Evolutionary conservation across 805 yeast genomes (phyloP).

Genomic region (Jamesozyma lodderae): DNA sequence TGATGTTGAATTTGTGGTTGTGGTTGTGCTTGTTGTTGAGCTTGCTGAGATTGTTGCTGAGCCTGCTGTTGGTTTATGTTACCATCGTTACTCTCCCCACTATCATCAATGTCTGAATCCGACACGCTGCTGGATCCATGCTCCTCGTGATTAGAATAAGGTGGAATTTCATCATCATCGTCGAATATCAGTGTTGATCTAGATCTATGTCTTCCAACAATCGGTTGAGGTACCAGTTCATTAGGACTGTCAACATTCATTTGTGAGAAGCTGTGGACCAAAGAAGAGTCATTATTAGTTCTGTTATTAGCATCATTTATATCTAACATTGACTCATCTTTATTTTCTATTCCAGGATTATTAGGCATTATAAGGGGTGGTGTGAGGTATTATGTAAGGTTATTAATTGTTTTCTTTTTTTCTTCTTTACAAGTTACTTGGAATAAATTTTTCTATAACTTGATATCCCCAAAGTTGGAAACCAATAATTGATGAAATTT

Average conservation of each 20-base stretch:
- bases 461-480: too few relatives aligned
- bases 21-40: conserved; percentile 2
- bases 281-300: conserved; percentile 2
- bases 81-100: conserved; percentile 2
- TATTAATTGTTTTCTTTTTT: too few relatives aligned
- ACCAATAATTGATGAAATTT: too few relatives aligned
- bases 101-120: conserved; percentile 14
- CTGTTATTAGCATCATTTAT: conserved; percentile 16
- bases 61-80: neutral
- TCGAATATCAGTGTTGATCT: conserved; percentile 68
- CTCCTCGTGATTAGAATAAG: conserved; percentile 30
- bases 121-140: conserved; percentile 13
- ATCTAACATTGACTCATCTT: conserved; percentile 25
- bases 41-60: conserved; percentile 5
- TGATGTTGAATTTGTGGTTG: conserved; percentile 5
- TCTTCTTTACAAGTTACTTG: too few relatives aligned
- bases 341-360: conserved; percentile 7
- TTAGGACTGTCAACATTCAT: conserved; percentile 29
- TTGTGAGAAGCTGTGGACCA: conserved; percentile 28
- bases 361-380: too few relatives aligned
- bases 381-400: neutral
- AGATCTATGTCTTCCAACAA: conserved; percentile 34
- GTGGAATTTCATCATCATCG: conserved; percentile 44
- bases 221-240: conserved; percentile 18
- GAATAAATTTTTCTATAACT: too few relatives aligned